Conservation (phyloP, 305 asterid genomes). For the Salvia sclarea region DNA sequence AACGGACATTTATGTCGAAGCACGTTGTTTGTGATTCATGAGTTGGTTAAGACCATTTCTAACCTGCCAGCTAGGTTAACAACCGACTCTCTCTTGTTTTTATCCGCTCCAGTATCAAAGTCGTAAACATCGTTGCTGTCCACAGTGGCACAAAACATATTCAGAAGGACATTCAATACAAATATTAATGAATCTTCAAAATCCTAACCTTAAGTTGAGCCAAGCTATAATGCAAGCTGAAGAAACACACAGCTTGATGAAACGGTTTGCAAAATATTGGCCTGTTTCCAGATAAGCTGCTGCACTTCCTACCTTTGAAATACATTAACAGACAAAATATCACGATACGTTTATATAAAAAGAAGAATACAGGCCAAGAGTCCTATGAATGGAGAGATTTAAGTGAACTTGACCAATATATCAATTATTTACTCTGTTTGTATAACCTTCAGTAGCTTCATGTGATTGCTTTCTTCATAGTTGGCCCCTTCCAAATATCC, state of each 20-base stretch:
- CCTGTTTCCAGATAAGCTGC: conserved; percentile 89
- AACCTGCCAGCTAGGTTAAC: conserved; percentile 85
- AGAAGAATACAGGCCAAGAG: not conserved
- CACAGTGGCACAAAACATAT: conserved; percentile 34
- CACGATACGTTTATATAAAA: not conserved
- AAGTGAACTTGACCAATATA: not conserved
- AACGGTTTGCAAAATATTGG: conserved; percentile 56
- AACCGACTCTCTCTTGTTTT: conserved; percentile 92
- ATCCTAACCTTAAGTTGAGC: conserved; percentile 80
- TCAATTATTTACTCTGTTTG: not conserved
- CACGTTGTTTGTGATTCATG: not conserved
- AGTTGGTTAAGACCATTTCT: conserved; percentile 15
- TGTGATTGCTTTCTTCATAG: not conserved
- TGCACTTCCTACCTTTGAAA: conserved; percentile 79
- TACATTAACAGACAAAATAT: conserved; percentile 1
- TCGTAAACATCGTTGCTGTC: conserved; percentile 95
- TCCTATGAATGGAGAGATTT: not conserved
- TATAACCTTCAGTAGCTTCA: not conserved
- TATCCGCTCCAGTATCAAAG: conserved; percentile 96
- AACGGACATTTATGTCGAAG: not conserved
- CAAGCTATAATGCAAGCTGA: conserved; percentile 80
- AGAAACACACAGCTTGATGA: conserved; percentile 60
- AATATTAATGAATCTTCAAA: not conserved
- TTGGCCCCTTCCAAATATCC: not conserved
- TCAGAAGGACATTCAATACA: conserved; percentile 19